A percentile compares a stretch with the other conserved stretches of the same genome.
These are phyloP conservation scores for Colletotrichum somersetense DNA, from an alignment of 2,329 filamentous ascomycete species.

Conservation along the genomic window DNA sequence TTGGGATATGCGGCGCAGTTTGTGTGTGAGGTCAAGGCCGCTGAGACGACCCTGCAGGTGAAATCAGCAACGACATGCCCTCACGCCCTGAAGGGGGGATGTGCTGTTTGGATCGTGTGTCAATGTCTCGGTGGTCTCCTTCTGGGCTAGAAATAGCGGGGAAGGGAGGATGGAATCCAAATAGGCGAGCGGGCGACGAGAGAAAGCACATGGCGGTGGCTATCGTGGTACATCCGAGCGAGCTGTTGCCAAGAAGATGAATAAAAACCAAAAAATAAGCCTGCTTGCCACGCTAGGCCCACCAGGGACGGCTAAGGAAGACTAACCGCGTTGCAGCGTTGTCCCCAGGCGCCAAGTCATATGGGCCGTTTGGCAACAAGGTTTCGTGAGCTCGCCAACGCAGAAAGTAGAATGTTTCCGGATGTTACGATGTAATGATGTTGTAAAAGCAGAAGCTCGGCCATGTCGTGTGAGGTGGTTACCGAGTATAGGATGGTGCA, in stretches of 20 bases:
- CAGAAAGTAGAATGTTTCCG: neutral
- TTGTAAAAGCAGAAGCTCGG: neutral
- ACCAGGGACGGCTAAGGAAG: neutral
- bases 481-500: neutral
- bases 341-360: neutral
- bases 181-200: conserved; percentile 1
- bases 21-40: conserved; percentile 19
- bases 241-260: conserved; percentile 5
- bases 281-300: conserved; percentile 34
- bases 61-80: neutral
- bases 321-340: conserved; percentile 11
- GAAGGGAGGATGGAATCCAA: neutral
- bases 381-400: conserved; percentile 1
- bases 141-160: neutral
- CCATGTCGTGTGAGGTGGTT: conserved; percentile 3
- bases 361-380: neutral
- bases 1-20: conserved; percentile 22
- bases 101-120: neutral
- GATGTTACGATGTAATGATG: neutral
- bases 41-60: conserved; percentile 12
- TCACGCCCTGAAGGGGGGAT: neutral
- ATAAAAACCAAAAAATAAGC: neutral
- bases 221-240: conserved; percentile 28
- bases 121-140: neutral
- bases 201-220: neutral